Conservation (phyloP, 371 early-diverging fungal genomes). For the Conidiobolus incongruus region DNA sequence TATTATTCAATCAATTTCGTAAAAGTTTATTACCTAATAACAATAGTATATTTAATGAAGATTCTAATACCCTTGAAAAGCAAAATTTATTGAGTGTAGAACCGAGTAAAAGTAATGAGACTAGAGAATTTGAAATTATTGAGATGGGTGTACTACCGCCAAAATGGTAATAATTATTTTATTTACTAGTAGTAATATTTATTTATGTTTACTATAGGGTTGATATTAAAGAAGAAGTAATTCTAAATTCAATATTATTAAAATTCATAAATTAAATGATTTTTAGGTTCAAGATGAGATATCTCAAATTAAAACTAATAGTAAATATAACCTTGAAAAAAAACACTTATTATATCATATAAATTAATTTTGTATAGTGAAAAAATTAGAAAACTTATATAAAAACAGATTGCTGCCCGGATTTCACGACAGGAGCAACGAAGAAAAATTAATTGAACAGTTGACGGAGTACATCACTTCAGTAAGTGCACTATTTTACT, state of each 20-base stretch:
- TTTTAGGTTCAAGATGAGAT: slow-evolving; percentile 18
- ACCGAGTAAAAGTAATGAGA: no score
- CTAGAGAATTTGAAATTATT: background rate
- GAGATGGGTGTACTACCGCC: background rate
- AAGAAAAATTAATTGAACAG: slow-evolving; percentile 63
- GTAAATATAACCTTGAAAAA: slow-evolving; percentile 23
- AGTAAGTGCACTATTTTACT: slow-evolving; percentile 23
- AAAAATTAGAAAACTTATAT: slow-evolving; percentile 62
- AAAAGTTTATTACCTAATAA: no score
- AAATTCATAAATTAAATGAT: slow-evolving; percentile 5
- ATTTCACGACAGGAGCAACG: slow-evolving; percentile 69
- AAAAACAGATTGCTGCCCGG: slow-evolving; percentile 82
- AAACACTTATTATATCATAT: background rate
- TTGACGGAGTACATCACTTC: slow-evolving; percentile 61
- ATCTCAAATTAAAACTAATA: slow-evolving; percentile 26
- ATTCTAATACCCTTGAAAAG: background rate
- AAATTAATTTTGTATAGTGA: slow-evolving; percentile 31
- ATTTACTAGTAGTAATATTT: background rate
- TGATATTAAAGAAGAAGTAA: slow-evolving; percentile 65
- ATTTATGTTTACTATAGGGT: no score
- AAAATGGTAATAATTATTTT: background rate
- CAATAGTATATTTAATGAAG: no score
- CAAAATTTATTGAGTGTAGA: background rate
- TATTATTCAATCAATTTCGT: background rate
- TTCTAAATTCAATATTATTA: slow-evolving; percentile 10